A percentile compares a stretch with the other conserved stretches of the same genome.
phyloP scores from a whole-genome alignment of 768 basidiomycete genomes.

The Suillus alpinus region DNA sequence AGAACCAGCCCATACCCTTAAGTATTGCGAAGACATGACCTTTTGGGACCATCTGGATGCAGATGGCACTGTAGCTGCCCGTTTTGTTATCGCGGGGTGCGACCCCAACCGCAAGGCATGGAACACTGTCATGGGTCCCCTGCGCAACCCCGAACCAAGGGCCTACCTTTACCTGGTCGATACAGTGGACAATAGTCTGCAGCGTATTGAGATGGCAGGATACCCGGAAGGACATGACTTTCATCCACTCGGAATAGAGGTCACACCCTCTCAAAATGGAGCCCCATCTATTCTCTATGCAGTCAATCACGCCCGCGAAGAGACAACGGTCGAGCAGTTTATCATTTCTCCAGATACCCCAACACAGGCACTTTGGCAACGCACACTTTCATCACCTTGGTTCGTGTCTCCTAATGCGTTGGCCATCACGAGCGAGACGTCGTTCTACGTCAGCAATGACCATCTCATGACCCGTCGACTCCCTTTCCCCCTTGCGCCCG shows the following conservation, averaged over 20 bases:
- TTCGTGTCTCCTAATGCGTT: slow-evolving; percentile 68
- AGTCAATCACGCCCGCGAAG: slow-evolving; percentile 63
- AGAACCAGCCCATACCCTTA: slow-evolving; percentile 29
- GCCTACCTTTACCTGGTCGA: slow-evolving; percentile 62
- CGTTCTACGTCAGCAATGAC: slow-evolving; percentile 75
- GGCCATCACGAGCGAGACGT: slow-evolving; percentile 59
- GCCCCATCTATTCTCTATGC: slow-evolving; percentile 58
- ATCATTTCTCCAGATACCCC: slow-evolving; percentile 43
- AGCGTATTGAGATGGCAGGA: slow-evolving; percentile 42
- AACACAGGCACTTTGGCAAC: slow-evolving; percentile 48
- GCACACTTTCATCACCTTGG: slow-evolving; percentile 55
- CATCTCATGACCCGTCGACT: slow-evolving; percentile 65
- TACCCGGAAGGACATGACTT: slow-evolving; percentile 63
- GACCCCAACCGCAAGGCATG: slow-evolving; percentile 51
- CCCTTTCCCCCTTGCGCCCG: slow-evolving; percentile 43
- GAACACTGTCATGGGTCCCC: slow-evolving; percentile 79
- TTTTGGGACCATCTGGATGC: slow-evolving; percentile 60
- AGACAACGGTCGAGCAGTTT: slow-evolving; percentile 71
- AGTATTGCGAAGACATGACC: slow-evolving; percentile 61
- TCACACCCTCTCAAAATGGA: slow-evolving; percentile 49
- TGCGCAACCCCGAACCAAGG: slow-evolving; percentile 53
- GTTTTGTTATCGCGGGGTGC: slow-evolving; percentile 42
- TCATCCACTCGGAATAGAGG: slow-evolving; percentile 67
- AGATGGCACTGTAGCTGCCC: slow-evolving; percentile 37
- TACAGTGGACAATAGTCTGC: slow-evolving; percentile 24